Evolutionary conservation across 768 basidiomycete genomes (phyloP).

Genomic region (Mycena rebaudengoi): DNA sequence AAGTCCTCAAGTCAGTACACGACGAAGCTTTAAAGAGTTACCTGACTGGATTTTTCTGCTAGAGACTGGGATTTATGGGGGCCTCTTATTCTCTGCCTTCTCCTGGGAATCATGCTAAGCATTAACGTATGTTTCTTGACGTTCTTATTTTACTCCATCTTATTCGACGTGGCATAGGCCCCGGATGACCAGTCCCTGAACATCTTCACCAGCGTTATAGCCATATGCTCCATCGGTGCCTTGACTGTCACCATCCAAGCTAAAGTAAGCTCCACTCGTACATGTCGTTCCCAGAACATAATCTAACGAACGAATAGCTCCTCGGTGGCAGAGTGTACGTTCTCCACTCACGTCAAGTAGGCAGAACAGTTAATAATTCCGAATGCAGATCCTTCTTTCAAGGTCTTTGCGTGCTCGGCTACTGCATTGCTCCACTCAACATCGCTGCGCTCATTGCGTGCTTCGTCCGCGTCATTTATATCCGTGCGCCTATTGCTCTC

Average conservation of each 20-base stretch:
- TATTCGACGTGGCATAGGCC: constrained; percentile 59
- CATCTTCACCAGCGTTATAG: constrained; percentile 94
- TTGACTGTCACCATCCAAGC: constrained; percentile 95
- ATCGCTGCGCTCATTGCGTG: constrained; percentile 89
- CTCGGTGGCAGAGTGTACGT: constrained; percentile 85
- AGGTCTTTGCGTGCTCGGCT: constrained; percentile 92
- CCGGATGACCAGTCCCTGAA: constrained; percentile 83
- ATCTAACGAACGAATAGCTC: constrained; percentile 53
- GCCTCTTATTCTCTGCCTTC: constrained; percentile 83
- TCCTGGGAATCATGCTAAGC: constrained; percentile 86
- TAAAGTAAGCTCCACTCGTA: constrained; percentile 65
- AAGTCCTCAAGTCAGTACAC: constrained; percentile 74
- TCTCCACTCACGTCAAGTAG: background rate
- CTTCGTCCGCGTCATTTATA: constrained; percentile 85
- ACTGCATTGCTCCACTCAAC: constrained; percentile 93
- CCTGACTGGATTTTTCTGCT: constrained; percentile 4
- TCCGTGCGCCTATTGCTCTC: constrained; percentile 87
- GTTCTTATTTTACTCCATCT: background rate
- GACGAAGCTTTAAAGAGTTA: background rate
- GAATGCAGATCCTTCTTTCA: constrained; percentile 89
- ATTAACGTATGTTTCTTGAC: constrained; percentile 66
- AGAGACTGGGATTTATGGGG: constrained; percentile 99
- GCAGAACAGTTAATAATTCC: background rate
- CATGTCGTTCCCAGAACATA: constrained; percentile 1
- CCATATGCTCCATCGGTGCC: constrained; percentile 90